Evolutionary conservation across 75 land plant species (phyloP).

Genomic region (Pinus albicaulis): DNA sequence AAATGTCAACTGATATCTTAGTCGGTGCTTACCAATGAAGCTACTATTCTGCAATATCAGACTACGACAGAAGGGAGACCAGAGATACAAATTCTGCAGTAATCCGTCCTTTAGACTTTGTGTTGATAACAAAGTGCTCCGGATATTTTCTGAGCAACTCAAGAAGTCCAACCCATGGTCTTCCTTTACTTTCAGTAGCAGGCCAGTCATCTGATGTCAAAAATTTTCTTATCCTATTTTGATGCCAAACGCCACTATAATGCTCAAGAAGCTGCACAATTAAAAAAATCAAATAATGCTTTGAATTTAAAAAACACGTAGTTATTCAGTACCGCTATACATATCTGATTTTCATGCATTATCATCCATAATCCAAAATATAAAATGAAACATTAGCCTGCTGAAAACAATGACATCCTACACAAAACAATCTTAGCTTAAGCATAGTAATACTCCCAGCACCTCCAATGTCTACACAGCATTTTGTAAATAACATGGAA

Average conservation of each 20-base stretch:
- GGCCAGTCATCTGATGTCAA: constrained; percentile 75
- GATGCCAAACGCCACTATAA: constrained; percentile 67
- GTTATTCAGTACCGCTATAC: not conserved
- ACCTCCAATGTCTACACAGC: not conserved
- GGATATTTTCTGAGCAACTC: constrained; percentile 76
- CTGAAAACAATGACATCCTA: not conserved
- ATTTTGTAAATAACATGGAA: not conserved
- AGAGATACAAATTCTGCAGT: constrained; percentile 87
- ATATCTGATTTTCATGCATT: not conserved
- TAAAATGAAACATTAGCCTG: not conserved
- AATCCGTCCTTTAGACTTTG: constrained; percentile 75
- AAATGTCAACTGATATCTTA: too few relatives aligned
- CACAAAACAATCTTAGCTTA: not conserved
- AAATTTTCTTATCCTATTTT: constrained; percentile 70
- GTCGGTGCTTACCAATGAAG: too few relatives aligned
- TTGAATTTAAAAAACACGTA: not conserved
- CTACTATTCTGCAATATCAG: too few relatives aligned
- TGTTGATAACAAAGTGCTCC: constrained; percentile 93
- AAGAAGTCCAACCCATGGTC: constrained; percentile 88
- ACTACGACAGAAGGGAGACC: constrained; percentile 65
- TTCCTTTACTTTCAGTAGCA: constrained; percentile 55
- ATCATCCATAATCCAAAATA: not conserved
- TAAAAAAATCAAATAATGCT: not conserved
- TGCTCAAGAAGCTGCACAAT: constrained; percentile 64
- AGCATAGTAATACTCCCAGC: not conserved